A percentile compares a stretch with the other conserved stretches of the same genome.
These are phyloP conservation scores for Lenwebbia sp. DNA, from an alignment of 345 rosid species.

Conservation along the genomic window DNA sequence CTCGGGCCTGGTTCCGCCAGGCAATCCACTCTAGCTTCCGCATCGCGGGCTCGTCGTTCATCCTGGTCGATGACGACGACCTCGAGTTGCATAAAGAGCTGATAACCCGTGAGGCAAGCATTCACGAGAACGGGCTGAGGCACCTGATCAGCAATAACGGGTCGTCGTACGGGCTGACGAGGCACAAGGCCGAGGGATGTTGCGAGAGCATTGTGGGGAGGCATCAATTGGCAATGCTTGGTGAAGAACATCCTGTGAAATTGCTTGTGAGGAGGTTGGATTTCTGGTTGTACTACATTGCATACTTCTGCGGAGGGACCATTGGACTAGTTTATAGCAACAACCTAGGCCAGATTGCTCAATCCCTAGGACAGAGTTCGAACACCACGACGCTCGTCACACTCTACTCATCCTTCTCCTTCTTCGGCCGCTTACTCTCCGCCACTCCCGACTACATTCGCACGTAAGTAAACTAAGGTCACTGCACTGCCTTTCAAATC, in stretches of 20 bases:
- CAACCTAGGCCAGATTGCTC: slow-evolving; percentile 90
- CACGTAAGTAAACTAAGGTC: slow-evolving; percentile 28
- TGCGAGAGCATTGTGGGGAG: slow-evolving; percentile 38
- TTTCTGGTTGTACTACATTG: slow-evolving; percentile 79
- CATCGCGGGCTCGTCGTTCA: slow-evolving; percentile 48
- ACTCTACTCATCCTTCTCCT: slow-evolving; percentile 84
- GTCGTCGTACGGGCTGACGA: not conserved
- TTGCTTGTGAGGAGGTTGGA: slow-evolving; percentile 61
- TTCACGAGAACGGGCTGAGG: slow-evolving; percentile 13
- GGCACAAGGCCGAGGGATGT: slow-evolving; percentile 23
- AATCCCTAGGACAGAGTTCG: slow-evolving; percentile 59
- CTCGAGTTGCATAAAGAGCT: slow-evolving; percentile 84
- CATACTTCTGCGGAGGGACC: slow-evolving; percentile 91
- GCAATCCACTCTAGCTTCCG: slow-evolving; percentile 53
- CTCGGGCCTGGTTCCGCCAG: slow-evolving; percentile 62
- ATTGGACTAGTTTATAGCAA: slow-evolving; percentile 96
- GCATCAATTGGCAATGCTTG: slow-evolving; percentile 54
- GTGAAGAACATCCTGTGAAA: slow-evolving; percentile 55
- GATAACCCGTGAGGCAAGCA: slow-evolving; percentile 29
- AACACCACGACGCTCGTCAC: slow-evolving; percentile 61
- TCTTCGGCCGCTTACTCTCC: slow-evolving; percentile 91
- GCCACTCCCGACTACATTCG: slow-evolving; percentile 87
- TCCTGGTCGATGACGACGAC: slow-evolving; percentile 73
- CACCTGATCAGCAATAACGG: slow-evolving; percentile 14
- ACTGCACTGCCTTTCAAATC: not conserved